Base-by-base conservation (phyloP, 2,329 filamentous ascomycete genomes). In the Ceratocystis diversiconidia region DNA sequence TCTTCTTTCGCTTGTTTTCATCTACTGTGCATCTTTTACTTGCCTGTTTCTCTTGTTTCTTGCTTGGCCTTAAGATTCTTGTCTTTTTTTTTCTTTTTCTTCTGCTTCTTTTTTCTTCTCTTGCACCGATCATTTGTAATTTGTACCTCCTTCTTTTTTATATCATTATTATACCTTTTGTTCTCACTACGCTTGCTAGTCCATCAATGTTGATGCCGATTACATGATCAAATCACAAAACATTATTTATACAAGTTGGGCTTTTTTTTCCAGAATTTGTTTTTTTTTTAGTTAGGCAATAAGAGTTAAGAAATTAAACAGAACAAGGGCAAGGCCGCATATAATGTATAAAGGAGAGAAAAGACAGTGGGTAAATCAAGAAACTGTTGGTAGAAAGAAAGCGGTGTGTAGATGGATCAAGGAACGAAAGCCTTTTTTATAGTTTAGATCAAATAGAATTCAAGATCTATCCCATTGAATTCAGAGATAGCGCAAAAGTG, bases 91-190 rank as follows among this genome's bases (percentile, higher is more conserved):
- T 22, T 55, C 10, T 44, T 8, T 17, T 17, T 61, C n/a, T n/a
- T n/a, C n/a, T n/a, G n/a, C n/a, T n/a, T n/a, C n/a, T 48, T 22
- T 59, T 15, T 44, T 32, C 12, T 32, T 41, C 10, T 41, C 36
- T 46, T 48, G 48, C 48, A 28, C 48, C 19, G 0, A 43, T 8
- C 8, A 30, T 48, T n/a, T 30, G 52, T 25, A 60, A 52, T 25
- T 59, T 50, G 28, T 41, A 59, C 25, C 52, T 59, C 60, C 36
- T 41, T 36, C 1, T 12, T 36, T 36, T 62, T 25, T 41, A 8
- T 44, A 2, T 60, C 19, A 30, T 30, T 59, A 25, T 59, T 50
- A 43, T 43, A 59, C 25, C 52, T 60, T 66, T 48, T 50, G 44
- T 59, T 41, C 60, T 30, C 30, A 62, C 28, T 32, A 30, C 36